Evolutionary conservation across 495 filamentous ascomycete genomes (phyloP).

Genomic region (Aspergillus affinis): DNA sequence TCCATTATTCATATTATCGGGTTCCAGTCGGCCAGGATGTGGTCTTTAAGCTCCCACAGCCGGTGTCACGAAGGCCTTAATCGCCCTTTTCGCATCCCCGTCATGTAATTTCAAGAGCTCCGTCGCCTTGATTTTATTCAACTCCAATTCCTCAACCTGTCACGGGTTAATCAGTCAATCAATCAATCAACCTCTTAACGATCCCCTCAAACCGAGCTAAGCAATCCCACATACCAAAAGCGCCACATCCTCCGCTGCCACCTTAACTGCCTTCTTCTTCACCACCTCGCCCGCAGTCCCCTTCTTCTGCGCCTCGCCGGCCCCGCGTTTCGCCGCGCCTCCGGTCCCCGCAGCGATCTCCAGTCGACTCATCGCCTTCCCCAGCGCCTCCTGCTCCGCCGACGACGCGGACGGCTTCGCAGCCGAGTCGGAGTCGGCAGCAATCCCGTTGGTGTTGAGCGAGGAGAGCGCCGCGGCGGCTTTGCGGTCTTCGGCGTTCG

Average conservation of each 20-base stretch:
- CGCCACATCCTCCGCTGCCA: constrained; percentile 63
- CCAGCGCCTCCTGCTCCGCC: constrained; percentile 77
- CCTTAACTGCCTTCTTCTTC: constrained; percentile 60
- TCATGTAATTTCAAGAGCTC: constrained; percentile 79
- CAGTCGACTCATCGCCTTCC: constrained; percentile 76
- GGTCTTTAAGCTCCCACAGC: constrained; percentile 23
- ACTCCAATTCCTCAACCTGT: constrained; percentile 76
- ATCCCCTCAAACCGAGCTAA: constrained; percentile 1
- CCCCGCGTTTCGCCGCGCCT: constrained; percentile 15
- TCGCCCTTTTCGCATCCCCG: constrained; percentile 69
- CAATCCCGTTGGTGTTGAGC: constrained; percentile 65
- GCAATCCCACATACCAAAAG: constrained; percentile 50
- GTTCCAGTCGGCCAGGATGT: neutral
- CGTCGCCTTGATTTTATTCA: constrained; percentile 77
- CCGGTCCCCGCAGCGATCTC: constrained; percentile 46
- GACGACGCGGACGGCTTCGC: constrained; percentile 46
- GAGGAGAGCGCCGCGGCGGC: constrained; percentile 81
- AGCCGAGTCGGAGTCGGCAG: constrained; percentile 37
- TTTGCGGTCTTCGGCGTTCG: constrained; percentile 84
- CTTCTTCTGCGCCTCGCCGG: constrained; percentile 43
- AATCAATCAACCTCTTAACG: neutral
- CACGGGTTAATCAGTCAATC: neutral
- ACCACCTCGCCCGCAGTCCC: constrained; percentile 22
- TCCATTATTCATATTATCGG: neutral
- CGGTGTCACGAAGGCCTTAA: constrained; percentile 60